Evolutionary conservation across 192 early-diverging fungal species (phyloP).

Genomic region (Coemansia reversa): DNA sequence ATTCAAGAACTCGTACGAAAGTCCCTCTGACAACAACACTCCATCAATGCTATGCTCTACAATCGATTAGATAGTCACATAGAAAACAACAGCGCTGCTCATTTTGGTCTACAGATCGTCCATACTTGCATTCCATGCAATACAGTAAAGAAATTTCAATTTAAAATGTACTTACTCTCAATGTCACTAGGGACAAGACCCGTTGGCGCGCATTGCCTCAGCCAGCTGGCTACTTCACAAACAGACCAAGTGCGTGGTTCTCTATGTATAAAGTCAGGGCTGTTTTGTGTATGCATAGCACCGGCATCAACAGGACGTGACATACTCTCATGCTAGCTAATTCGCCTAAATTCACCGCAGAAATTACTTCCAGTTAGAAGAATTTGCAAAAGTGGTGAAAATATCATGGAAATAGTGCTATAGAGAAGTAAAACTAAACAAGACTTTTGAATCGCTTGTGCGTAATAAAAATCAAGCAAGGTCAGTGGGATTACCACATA

Average conservation of each 20-base stretch:
- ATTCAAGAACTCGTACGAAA: not conserved
- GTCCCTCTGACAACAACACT: not conserved
- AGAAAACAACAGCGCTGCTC: not conserved
- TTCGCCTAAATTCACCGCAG: not conserved
- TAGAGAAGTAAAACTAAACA: not conserved
- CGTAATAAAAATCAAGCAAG: too few relatives aligned
- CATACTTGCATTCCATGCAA: not conserved
- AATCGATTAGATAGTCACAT: not conserved
- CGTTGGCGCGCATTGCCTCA: not conserved
- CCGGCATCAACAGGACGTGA: not conserved
- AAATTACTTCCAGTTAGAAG: too few relatives aligned
- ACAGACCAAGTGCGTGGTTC: not conserved
- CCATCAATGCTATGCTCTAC: not conserved
- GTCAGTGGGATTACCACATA: too few relatives aligned
- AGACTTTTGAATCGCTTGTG: too few relatives aligned
- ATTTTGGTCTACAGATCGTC: not conserved
- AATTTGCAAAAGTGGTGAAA: not conserved
- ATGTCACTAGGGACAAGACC: not conserved
- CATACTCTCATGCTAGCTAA: not conserved
- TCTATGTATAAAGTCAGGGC: not conserved
- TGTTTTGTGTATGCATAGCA: not conserved
- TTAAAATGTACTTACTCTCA: not conserved
- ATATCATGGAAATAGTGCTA: not conserved
- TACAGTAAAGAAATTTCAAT: not conserved
- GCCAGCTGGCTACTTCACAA: too few relatives aligned